Base-by-base conservation (phyloP, 305 asterid species). In the Euphrasia arctica region DNA sequence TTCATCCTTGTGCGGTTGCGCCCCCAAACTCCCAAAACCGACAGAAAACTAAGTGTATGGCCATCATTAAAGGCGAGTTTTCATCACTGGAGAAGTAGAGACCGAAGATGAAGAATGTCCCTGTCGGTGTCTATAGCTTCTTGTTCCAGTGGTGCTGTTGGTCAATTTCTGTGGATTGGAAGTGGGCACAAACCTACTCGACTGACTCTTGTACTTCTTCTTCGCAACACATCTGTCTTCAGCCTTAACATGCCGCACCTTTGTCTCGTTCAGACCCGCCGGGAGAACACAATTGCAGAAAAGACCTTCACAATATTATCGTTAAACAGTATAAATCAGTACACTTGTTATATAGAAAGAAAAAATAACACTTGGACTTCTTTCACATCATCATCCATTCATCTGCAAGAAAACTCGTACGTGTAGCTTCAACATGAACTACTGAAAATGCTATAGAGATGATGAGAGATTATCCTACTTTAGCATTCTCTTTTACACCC, bases 281-380 rank as follows among this genome's bases (percentile, higher is more conserved):
- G 95, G 95, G 32, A 84, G 87, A 64, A 86, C 91, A 55, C 91
- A 86, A 58, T 84, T 86, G 82, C 89, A 84, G 70, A 86, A 78
- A 60, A 80, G 74, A 67, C 95, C 91, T 86, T 59, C 74, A 22
- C 43, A 39, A 5, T 18, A 18, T 18, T 66, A 73, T 11, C 36
- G 12, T 12, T 12, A 34, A n/a, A 9, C 13, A 14, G 34, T 32
- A 36, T 52, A 10, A 54, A 15, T 13, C 45, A 63, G 0, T 18
- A 18, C 22, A 18, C 22, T 51, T 14, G 29, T 51, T 51, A 22
- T 51, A 13, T 51, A 51, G 18, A 18, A 18, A 18, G 22, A 18
- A 18, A 18, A 18, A 5, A 51, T 15, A 51, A 6, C 11, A 5
- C 29, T 51, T 15, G 31, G 22, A 14, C 18, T 15, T 22, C 22